These are phyloP conservation scores for Imleria badia DNA, from an alignment of 768 basidiomycete genomes.

Conservation along the genomic window DNA sequence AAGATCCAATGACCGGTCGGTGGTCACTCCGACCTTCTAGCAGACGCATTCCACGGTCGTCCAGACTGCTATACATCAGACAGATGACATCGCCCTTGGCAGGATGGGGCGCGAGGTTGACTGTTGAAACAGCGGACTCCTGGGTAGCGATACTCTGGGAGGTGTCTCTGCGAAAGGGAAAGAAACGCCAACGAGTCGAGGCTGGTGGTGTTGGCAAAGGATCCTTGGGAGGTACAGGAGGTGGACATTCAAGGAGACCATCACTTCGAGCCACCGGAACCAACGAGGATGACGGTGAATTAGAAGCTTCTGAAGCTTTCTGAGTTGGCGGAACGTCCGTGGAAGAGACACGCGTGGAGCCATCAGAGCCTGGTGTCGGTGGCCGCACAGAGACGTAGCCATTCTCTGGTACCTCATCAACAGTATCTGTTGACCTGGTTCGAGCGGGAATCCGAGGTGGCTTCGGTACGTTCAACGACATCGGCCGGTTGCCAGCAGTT, in stretches of 20 bases:
- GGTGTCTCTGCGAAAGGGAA: conserved; percentile 46
- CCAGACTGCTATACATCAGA: conserved; percentile 68
- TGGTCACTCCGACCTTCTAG: conserved; percentile 83
- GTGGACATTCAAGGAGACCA: conserved; percentile 21
- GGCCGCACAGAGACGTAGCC: conserved; percentile 4
- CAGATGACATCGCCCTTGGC: conserved; percentile 72
- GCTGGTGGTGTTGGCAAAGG: conserved; percentile 20
- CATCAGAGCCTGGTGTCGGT: conserved; percentile 8
- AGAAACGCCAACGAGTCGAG: conserved; percentile 49
- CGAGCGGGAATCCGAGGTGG: conserved; percentile 16
- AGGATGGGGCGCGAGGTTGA: conserved; percentile 30
- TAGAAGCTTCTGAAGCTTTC: conserved; percentile 10
- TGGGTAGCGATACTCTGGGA: conserved; percentile 29
- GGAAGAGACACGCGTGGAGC: conserved; percentile 18
- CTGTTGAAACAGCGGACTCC: conserved; percentile 21
- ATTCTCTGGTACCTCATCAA: conserved; percentile 14
- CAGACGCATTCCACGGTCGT: conserved; percentile 71
- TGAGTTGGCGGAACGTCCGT: conserved; percentile 3
- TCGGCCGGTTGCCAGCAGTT: conserved; percentile 11
- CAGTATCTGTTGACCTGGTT: conserved; percentile 29
- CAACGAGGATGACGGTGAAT: conserved; percentile 15
- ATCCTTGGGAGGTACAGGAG: conserved; percentile 32
- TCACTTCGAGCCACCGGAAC: conserved; percentile 11
- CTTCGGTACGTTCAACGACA: conserved; percentile 23
- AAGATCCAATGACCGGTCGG: conserved; percentile 80